A percentile compares a stretch with the other conserved stretches of the same genome.
Evolutionary conservation across 371 early-diverging fungal species (phyloP).

Genomic region (Haplosporangium sp.): DNA sequence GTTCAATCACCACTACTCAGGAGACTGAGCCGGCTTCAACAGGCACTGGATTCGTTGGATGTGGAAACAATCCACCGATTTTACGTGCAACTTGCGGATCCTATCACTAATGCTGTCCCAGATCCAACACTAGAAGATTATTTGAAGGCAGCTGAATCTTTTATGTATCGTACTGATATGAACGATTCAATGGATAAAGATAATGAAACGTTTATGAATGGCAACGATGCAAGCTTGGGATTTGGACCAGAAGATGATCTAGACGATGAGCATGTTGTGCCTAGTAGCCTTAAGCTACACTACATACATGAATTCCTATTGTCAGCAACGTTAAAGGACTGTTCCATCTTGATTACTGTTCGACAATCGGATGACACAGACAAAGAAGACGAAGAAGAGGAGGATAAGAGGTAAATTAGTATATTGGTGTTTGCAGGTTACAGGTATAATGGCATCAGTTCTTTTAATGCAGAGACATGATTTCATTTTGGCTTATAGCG

Average conservation of each 20-base stretch:
- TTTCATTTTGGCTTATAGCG: background rate
- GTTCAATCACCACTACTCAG: constrained; percentile 29
- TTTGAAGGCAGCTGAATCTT: constrained; percentile 27
- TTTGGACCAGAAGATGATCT: constrained; percentile 37
- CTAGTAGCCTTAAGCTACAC: constrained; percentile 27
- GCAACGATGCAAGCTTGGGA: constrained; percentile 16
- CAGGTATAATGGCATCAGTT: background rate
- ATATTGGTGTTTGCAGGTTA: background rate
- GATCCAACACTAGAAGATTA: constrained; percentile 46
- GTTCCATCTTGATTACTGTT: constrained; percentile 41
- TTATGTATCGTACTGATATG: constrained; percentile 37
- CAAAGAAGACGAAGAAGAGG: background rate
- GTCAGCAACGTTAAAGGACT: constrained; percentile 48
- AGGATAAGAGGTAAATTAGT: background rate
- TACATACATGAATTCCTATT: constrained; percentile 47
- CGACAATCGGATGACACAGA: constrained; percentile 11
- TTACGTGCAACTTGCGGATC: constrained; percentile 15
- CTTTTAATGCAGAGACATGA: background rate
- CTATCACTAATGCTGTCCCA: constrained; percentile 1
- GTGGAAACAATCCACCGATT: constrained; percentile 33
- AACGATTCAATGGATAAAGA: constrained; percentile 27
- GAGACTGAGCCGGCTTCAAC: constrained; percentile 41
- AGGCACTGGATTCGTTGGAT: constrained; percentile 42
- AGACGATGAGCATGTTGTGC: constrained; percentile 25
- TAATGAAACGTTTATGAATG: constrained; percentile 17